Base-by-base conservation (phyloP, 441 rosid genomes). In the Erysimum cheiri region DNA sequence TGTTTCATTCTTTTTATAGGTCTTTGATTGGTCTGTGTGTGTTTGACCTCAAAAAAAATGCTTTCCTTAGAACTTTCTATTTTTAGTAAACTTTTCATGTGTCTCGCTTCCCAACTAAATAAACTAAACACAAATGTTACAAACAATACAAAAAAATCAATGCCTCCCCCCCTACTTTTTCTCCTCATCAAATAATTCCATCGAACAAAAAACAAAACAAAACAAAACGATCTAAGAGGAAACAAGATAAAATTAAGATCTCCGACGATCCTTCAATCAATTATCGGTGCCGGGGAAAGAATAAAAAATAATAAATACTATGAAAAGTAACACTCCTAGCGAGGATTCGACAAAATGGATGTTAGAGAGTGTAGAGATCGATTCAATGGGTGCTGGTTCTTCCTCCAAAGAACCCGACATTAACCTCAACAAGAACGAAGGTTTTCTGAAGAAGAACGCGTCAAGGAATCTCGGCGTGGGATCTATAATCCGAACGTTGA, bases 301-400 rank as follows among this genome's bases (percentile, higher is more conserved):
- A 47, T 36, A 52, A 69, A 44, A 37, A 14, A 33, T 2, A 56
- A 12, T 11, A 65, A 29, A n/a, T n/a, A n/a, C n/a, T 12, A 76
- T 71, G 80, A 71, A 65, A 70, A 59, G 33, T 36, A 76, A 44
- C 53, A 65, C 11, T 57, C 56, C 49, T 48, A 8, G 0, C 26
- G 77, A 73, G 17, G 83, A 73, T 50, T 62, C 84, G 0, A 31
- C 67, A 29, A 82, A 74, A 71, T 88, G 87, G 91, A 85, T 78
- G 72, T 82, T 89, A 26, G 86, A 89, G 31, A 81, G 81, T 65
- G 77, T 80, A 13, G 83, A 84, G 76, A 73, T 87, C 53, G 92
- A 89, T 62, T 41, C 36, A 24, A 85, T 85, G 87, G 80, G 35
- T 3, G 83, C 80, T 4, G 52, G 70, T 24, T 82, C 91, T 24